Conservation (phyloP, 75 land plant species). For the Cryptomeria japonica region DNA sequence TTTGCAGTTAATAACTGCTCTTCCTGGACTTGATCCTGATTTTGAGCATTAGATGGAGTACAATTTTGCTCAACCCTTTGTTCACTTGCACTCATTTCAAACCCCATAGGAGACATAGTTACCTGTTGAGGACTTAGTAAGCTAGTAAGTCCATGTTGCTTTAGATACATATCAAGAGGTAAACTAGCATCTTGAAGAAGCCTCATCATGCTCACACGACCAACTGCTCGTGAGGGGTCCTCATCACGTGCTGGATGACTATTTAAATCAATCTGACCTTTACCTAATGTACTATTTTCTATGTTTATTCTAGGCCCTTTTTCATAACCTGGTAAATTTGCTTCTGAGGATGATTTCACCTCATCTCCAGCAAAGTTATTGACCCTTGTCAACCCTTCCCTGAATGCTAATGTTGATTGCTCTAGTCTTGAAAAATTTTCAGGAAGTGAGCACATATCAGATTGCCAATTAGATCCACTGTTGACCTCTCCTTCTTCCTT, state of each 20-base stretch:
- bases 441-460: slow-evolving; percentile 24
- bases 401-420: slow-evolving; percentile 12
- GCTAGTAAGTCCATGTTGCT: slow-evolving; percentile 54
- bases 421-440: slow-evolving; percentile 25
- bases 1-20: slow-evolving; percentile 12
- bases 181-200: slow-evolving; percentile 59
- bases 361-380: slow-evolving; percentile 27
- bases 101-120: slow-evolving; percentile 6
- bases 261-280: slow-evolving; percentile 85
- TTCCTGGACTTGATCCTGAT: slow-evolving; percentile 12
- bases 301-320: slow-evolving; percentile 1
- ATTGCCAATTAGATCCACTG: slow-evolving; percentile 12
- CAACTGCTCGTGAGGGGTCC: slow-evolving; percentile 30
- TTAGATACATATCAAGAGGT: slow-evolving; percentile 59
- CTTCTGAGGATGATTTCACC: slow-evolving; percentile 8
- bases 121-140: slow-evolving; percentile 7
- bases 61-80: slow-evolving; percentile 11
- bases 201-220: slow-evolving; percentile 22
- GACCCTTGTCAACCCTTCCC: not conserved
- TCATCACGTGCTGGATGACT: slow-evolving; percentile 94
- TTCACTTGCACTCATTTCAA: slow-evolving; percentile 5
- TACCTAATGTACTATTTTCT: slow-evolving; percentile 27
- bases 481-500: slow-evolving; percentile 26
- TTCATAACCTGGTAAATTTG: slow-evolving; percentile 25
- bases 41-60: slow-evolving; percentile 2